Evolutionary conservation across 805 yeast genomes (phyloP).

Genomic region (Nakazawaea ernobii): DNA sequence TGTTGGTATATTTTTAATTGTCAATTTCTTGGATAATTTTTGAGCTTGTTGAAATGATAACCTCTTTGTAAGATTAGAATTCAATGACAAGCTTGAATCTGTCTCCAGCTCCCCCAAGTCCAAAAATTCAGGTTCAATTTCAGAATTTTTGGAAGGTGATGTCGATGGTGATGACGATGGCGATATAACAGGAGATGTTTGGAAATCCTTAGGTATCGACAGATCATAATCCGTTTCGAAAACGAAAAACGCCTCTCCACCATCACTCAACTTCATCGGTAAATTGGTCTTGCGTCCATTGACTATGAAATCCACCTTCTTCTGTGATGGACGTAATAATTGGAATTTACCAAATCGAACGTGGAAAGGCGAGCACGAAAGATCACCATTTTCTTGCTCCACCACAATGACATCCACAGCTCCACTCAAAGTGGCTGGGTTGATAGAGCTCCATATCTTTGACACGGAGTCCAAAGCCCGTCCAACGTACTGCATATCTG

Average conservation of each 20-base stretch:
- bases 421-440: constrained; percentile 94
- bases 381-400: constrained; percentile 76
- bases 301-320: constrained; percentile 83
- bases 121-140: constrained; percentile 43
- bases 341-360: constrained; percentile 94
- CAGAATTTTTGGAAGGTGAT: constrained; percentile 6
- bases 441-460: constrained; percentile 94
- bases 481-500: constrained; percentile 98
- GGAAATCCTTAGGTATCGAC: constrained; percentile 68
- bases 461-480: constrained; percentile 93
- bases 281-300: constrained; percentile 76
- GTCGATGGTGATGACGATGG: constrained; percentile 55
- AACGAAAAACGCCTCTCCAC: constrained; percentile 97
- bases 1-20: constrained; percentile 76
- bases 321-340: constrained; percentile 87
- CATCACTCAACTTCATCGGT: constrained; percentile 96
- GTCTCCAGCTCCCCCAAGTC: constrained; percentile 34
- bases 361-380: constrained; percentile 94
- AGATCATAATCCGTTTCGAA: constrained; percentile 67
- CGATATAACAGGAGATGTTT: constrained; percentile 82
- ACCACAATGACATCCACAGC: constrained; percentile 96
- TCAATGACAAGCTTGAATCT: neutral
- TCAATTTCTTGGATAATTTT: constrained; percentile 58
- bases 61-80: constrained; percentile 5
- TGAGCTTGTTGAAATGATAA: constrained; percentile 30